Evolutionary conservation across 805 yeast genomes (phyloP).

Genomic region (Kluyveromyces lactis): DNA sequence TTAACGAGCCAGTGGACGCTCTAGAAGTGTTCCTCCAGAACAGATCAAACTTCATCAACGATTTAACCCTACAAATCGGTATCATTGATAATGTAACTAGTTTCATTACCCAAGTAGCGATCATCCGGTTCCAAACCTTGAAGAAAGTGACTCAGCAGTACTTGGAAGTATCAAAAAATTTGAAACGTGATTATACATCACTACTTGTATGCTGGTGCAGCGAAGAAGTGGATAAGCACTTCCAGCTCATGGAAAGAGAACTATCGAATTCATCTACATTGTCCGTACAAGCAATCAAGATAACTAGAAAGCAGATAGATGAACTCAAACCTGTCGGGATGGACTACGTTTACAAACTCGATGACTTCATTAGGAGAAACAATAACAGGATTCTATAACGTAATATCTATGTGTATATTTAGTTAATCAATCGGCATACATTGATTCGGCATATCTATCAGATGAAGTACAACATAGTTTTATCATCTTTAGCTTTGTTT

Average conservation of each 20-base stretch:
- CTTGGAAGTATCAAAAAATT: conserved; percentile 40
- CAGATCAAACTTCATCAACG: conserved; percentile 38
- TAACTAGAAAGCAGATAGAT: conserved; percentile 52
- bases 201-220: conserved; percentile 75
- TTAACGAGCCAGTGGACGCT: conserved; percentile 42
- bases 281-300: conserved; percentile 44
- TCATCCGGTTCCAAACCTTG: conserved; percentile 53
- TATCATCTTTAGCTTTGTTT: too few relatives aligned
- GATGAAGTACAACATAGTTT: too few relatives aligned
- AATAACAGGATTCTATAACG: conserved; percentile 6
- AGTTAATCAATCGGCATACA: too few relatives aligned
- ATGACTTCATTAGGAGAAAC: conserved; percentile 28
- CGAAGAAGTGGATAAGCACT: conserved; percentile 52
- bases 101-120: conserved; percentile 53
- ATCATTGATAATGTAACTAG: conserved; percentile 46
- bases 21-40: conserved; percentile 40
- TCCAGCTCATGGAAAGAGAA: conserved; percentile 54
- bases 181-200: conserved; percentile 33
- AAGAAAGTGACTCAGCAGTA: conserved; percentile 50
- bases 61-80: conserved; percentile 40
- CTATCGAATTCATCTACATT: conserved; percentile 52
- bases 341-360: conserved; percentile 64
- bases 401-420: too few relatives aligned
- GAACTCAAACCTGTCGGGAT: conserved; percentile 59
- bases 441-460: too few relatives aligned